Percentiles rank a stretch among this genome's conserved stretches.
Conservation (phyloP, 192 early-diverging fungal genomes). For the Diversispora epigaea region DNA sequence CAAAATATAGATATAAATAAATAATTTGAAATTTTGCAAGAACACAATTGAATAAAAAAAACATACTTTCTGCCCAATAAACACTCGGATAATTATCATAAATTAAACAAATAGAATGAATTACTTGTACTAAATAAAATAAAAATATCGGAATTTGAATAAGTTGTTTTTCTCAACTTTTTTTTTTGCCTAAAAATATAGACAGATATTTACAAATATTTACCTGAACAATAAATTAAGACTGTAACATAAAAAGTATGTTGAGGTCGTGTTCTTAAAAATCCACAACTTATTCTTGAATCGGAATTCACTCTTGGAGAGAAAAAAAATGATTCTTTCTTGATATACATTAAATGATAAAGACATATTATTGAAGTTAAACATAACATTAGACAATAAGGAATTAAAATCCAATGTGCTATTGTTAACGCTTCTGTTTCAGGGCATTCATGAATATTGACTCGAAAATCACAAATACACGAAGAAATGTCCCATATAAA, state of each 20-base stretch:
- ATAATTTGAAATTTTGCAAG: background rate
- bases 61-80: background rate
- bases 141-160: background rate
- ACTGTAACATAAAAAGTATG: background rate
- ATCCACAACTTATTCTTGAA: conserved; percentile 3
- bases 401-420: conserved; percentile 1
- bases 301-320: too few relatives aligned
- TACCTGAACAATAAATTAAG: conserved; percentile 9
- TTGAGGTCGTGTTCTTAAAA: conserved; percentile 11
- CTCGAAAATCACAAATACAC: conserved; percentile 22
- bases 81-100: conserved; percentile 1
- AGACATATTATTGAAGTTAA: background rate
- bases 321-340: conserved; percentile 13
- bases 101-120: background rate
- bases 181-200: background rate
- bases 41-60: background rate
- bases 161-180: background rate
- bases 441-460: conserved; percentile 21
- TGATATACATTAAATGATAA: background rate
- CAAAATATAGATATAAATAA: background rate
- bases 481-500: conserved; percentile 7
- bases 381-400: conserved; percentile 11
- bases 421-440: background rate
- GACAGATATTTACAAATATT: background rate
- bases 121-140: background rate